These are phyloP conservation scores for Candida ovalis DNA, from an alignment of 805 yeast species.

Conservation along the genomic window DNA sequence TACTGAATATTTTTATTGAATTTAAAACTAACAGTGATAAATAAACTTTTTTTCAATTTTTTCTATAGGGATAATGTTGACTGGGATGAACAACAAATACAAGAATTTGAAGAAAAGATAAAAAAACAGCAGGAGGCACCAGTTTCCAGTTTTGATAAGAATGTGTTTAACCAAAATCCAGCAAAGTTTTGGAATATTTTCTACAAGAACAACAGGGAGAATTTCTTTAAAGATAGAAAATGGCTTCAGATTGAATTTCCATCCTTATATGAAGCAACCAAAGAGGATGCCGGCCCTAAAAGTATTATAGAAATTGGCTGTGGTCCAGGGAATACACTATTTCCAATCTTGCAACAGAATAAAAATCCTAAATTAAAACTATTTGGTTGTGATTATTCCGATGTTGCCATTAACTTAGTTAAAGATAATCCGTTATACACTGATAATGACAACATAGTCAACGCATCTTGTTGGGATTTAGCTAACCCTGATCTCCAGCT, in stretches of 20 bases:
- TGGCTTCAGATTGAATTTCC: slow-evolving; percentile 98
- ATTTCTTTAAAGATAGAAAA: slow-evolving; percentile 93
- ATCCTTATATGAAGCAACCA: slow-evolving; percentile 70
- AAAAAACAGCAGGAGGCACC: slow-evolving; percentile 74
- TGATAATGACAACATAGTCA: slow-evolving; percentile 48
- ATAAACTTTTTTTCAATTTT: slow-evolving; percentile 10
- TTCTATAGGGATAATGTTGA: slow-evolving; percentile 78
- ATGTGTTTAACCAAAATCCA: slow-evolving; percentile 75
- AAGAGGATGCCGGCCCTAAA: slow-evolving; percentile 62
- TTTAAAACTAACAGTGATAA: not conserved
- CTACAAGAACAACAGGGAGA: slow-evolving; percentile 84
- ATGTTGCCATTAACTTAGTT: slow-evolving; percentile 85
- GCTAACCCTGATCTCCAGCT: slow-evolving; percentile 67
- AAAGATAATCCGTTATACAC: slow-evolving; percentile 58
- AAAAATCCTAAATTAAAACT: slow-evolving; percentile 71
- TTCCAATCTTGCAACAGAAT: slow-evolving; percentile 81
- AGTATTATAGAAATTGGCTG: slow-evolving; percentile 91
- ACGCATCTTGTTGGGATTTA: slow-evolving; percentile 93
- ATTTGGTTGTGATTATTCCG: slow-evolving; percentile 85
- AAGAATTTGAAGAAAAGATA: slow-evolving; percentile 71
- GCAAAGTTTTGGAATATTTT: slow-evolving; percentile 95
- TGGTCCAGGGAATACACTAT: slow-evolving; percentile 97
- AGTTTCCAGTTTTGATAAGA: slow-evolving; percentile 83
- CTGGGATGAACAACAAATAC: slow-evolving; percentile 89
- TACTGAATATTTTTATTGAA: not conserved